phyloP scores from a whole-genome alignment of 78 protist genomes.

The Guillardia theta region DNA sequence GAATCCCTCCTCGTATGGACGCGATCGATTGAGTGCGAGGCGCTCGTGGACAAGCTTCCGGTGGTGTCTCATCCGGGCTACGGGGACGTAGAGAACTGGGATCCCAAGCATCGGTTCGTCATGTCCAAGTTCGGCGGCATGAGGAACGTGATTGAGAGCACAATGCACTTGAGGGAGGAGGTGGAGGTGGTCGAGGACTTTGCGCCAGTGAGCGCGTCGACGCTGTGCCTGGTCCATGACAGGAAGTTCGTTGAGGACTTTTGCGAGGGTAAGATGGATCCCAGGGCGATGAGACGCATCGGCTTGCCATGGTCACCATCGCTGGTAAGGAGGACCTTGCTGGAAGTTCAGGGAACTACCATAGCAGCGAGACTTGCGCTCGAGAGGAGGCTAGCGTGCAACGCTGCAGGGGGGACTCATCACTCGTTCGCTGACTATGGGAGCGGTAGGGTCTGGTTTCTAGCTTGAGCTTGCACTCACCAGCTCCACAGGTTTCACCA shows the following conservation, averaged over 20 bases:
- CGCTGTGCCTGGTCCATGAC: not conserved
- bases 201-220: not conserved
- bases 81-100: not conserved
- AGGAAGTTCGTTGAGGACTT: not conserved
- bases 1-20: not conserved
- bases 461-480: too few relatives aligned
- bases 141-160: not conserved
- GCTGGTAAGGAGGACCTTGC: not conserved
- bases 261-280: not conserved
- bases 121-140: not conserved
- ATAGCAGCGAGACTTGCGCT: not conserved
- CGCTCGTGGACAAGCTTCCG: not conserved
- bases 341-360: not conserved
- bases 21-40: not conserved
- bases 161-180: not conserved
- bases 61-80: not conserved
- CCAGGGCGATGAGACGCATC: not conserved
- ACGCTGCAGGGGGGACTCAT: not conserved
- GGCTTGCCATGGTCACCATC: not conserved
- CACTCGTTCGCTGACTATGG: not conserved
- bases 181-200: not conserved
- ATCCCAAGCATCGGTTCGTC: not conserved
- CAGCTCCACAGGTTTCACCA: conserved; percentile 8
- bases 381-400: not conserved
- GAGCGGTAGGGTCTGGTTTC: too few relatives aligned